Percentiles rank a stretch among this genome's conserved stretches.
Conservation (phyloP, 2,329 filamentous ascomycete species). For the Gremmenia infestans region DNA sequence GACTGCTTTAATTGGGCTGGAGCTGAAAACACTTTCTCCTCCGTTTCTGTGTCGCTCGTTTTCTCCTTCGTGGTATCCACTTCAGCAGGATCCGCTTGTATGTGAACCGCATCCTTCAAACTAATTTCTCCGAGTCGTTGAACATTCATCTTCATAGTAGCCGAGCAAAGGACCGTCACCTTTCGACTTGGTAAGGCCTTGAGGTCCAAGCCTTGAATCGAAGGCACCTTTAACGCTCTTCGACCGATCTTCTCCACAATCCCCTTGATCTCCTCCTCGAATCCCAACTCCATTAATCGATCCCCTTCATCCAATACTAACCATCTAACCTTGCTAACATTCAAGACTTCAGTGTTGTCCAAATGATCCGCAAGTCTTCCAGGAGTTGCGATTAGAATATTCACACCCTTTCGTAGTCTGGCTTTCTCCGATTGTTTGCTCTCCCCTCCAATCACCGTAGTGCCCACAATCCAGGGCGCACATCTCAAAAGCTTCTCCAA, state of each 20-base stretch:
- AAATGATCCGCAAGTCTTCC: slow-evolving; percentile 88
- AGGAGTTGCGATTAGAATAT: slow-evolving; percentile 92
- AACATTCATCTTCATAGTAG: slow-evolving; percentile 97
- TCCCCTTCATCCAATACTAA: slow-evolving; percentile 93
- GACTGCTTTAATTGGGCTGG: slow-evolving; percentile 92
- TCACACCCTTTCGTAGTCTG: slow-evolving; percentile 86
- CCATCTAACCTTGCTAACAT: slow-evolving; percentile 87
- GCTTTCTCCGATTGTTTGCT: slow-evolving; percentile 82
- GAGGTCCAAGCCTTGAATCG: slow-evolving; percentile 52
- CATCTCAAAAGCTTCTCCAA: slow-evolving; percentile 82
- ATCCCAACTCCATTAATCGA: slow-evolving; percentile 96
- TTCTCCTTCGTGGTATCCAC: slow-evolving; percentile 47
- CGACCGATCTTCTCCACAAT: slow-evolving; percentile 77
- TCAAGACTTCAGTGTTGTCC: slow-evolving; percentile 83
- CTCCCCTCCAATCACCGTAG: slow-evolving; percentile 69
- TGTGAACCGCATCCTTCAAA: slow-evolving; percentile 84
- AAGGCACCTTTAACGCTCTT: slow-evolving; percentile 53
- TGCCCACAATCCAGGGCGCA: slow-evolving; percentile 89
- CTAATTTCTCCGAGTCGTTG: slow-evolving; percentile 92
- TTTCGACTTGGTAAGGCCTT: slow-evolving; percentile 66
- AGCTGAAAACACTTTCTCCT: slow-evolving; percentile 62
- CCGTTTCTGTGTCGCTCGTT: slow-evolving; percentile 41
- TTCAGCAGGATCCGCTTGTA: slow-evolving; percentile 58
- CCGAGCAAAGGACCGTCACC: slow-evolving; percentile 87
- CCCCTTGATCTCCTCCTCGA: slow-evolving; percentile 87